Evolutionary conservation across 306 rosid species (phyloP).

Genomic region (Sechiopsis laciniata): DNA sequence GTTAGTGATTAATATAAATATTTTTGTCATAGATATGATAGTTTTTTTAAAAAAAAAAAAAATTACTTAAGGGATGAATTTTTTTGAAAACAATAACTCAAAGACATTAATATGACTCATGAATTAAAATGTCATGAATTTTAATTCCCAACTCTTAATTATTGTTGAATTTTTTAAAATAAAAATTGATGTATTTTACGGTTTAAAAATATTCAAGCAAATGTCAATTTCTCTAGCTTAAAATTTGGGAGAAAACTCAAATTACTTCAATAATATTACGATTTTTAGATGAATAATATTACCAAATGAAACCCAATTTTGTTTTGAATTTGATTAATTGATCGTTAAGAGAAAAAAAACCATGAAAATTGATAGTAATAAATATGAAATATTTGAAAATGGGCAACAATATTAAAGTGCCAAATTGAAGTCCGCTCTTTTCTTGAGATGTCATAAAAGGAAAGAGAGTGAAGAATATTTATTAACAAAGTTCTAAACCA

Average conservation of each 20-base stretch:
- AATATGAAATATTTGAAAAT: background rate
- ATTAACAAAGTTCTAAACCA: background rate
- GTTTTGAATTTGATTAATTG: background rate
- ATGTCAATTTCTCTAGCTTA: too few species aligned
- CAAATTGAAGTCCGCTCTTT: background rate
- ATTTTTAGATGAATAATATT: background rate
- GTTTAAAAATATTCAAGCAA: too few species aligned
- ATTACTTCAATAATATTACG: background rate
- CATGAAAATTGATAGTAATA: background rate
- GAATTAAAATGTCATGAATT: too few species aligned
- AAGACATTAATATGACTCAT: too few species aligned
- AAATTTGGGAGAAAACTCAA: background rate
- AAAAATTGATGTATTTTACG: too few species aligned
- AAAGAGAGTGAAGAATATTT: slow-evolving; percentile 12
- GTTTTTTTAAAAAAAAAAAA: too few species aligned
- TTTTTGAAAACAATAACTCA: too few species aligned
- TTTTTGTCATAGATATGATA: too few species aligned
- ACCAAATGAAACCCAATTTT: background rate
- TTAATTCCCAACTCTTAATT: too few species aligned
- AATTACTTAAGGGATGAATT: too few species aligned
- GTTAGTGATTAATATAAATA: too few species aligned
- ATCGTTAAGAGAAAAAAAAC: background rate
- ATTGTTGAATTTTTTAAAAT: too few species aligned
- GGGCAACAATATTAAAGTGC: background rate
- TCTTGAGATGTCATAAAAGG: background rate